Evolutionary conservation across 495 filamentous ascomycete species (phyloP), one percentile per base, ranked within the genome.

Genomic region (Penicillium steckii): DNA sequence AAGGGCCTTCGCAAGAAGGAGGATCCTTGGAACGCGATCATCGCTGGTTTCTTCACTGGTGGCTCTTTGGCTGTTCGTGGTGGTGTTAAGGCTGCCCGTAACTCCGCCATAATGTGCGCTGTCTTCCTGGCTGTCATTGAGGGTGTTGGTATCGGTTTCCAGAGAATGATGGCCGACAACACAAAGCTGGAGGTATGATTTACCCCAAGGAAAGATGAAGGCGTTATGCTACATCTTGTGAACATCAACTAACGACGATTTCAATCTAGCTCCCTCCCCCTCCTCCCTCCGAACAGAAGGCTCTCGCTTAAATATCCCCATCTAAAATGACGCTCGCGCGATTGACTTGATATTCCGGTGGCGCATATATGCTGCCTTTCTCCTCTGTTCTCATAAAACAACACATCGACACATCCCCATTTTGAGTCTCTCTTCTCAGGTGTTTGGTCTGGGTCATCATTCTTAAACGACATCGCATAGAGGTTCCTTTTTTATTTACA

Each of bases 11-110:
- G 94, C 55, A 88, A 94, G 75, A 97, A 96, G 53, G 85, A 98
- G 68, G 93, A 97, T 67, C 91, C 94, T 26, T 97, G 88, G 75
- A 97, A 97, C 76, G 90, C 90, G 54, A 96, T 92, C 55, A 88
- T 95, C 54, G 94, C 94, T 26, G 94, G 94, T 53, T 97, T 97
- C 80, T 92, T 97, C 69, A 98, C 94, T 17, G 94, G 94, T 62
- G 95, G 94, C 57, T 75, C 94, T 12, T 77, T 98, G 17, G 94
- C 94, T 19, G 78, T 97, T 41, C 83, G 94, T 73, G 95, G 94
- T 62, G 95, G 94, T 44, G 80, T 85, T 57, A 89, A 87, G 71
- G 89, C 93, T 29, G 88, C 90, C 17, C 78, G 94, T 54, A 97
- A 97, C 73, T 90, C 89, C 29, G 94, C 95, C 33, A 97, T 98